A percentile compares a stretch with the other conserved stretches of the same genome.
These are phyloP conservation scores for Heracleum sosnowskyi DNA, from an alignment of 129 eudicot genomes.

Conservation along the genomic window DNA sequence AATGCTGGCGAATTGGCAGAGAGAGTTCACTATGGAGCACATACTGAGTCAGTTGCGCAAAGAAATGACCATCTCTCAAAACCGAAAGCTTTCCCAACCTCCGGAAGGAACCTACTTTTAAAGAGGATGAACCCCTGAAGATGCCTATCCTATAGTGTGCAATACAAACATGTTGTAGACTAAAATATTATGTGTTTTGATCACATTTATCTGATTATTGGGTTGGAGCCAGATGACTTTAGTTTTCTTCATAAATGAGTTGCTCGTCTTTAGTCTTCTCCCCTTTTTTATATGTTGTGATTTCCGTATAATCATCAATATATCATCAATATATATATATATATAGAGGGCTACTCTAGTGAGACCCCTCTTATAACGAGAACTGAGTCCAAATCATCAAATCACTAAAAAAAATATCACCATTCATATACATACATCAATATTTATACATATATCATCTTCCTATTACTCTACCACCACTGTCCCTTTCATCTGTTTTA, in stretches of 20 bases:
- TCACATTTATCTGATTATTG: neutral
- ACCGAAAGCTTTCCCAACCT: slow-evolving; percentile 13
- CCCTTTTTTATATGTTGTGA: too few relatives aligned
- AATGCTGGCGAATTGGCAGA: slow-evolving; percentile 12
- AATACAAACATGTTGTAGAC: slow-evolving; percentile 1
- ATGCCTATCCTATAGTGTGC: neutral
- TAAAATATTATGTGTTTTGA: neutral
- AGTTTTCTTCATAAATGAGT: neutral
- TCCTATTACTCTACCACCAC: too few relatives aligned
- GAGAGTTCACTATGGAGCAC: slow-evolving; percentile 8
- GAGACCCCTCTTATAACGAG: too few relatives aligned
- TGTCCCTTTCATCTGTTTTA: too few relatives aligned
- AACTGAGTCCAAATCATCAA: too few relatives aligned
- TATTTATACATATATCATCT: too few relatives aligned
- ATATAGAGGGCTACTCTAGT: too few relatives aligned
- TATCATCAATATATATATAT: too few relatives aligned
- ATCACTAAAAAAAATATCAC: too few relatives aligned
- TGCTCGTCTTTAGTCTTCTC: neutral
- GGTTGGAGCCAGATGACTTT: neutral
- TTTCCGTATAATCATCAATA: too few relatives aligned
- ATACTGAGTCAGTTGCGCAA: slow-evolving; percentile 13
- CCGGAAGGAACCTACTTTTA: slow-evolving; percentile 8
- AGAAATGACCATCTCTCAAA: slow-evolving; percentile 7
- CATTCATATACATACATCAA: too few relatives aligned
- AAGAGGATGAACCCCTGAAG: neutral